Evolutionary conservation across 441 rosid genomes (phyloP), one percentile per base, ranked within the genome.

Genomic region (Erysimum pusillum): DNA sequence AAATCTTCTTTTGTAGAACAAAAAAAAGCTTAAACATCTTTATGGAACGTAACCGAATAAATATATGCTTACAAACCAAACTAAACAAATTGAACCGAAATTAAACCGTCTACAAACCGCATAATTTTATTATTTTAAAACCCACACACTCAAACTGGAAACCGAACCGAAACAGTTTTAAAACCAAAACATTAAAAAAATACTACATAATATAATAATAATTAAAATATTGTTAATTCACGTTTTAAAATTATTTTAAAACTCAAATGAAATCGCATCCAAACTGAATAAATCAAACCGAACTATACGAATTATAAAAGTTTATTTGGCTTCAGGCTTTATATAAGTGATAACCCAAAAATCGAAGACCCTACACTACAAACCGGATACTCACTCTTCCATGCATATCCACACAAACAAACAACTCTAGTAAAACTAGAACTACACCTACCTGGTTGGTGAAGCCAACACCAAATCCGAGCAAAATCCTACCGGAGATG

Each of bases 391-490:
- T 54, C 38, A 56, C 38, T 31, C 5, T 14, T 31, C 9, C 38
- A 31, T 56, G 6, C n/a, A 57, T 56, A 41, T 22, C 7, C 15
- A 5, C 69, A 42, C 42, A 48, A 36, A 38, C 12, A 38, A 54
- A 53, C 36, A 22, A 39, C 6, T 17, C 11, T 6, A 60, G 10
- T 31, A 54, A 68, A n/a, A 35, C 15, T 4, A 20, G 25, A 69
- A 32, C 5, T 32, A 69, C 20, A 74, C 20, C 11, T 76, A 89
- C 97, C 89, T 91, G 92, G 78, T 87, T 91, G 11, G 98, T 90
- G 83, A 93, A 93, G 59, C 98, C 98, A 67, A 93, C 96, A 18
- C 94, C 98, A 59, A 90, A 86, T 46, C 97, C 97, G 10, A 93
- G 91, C 81, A 91, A 80, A 60, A 93, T 70, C 25, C 97, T 92